Evolutionary conservation across 306 rosid species (phyloP).

Genomic region (Dryas drummondii): DNA sequence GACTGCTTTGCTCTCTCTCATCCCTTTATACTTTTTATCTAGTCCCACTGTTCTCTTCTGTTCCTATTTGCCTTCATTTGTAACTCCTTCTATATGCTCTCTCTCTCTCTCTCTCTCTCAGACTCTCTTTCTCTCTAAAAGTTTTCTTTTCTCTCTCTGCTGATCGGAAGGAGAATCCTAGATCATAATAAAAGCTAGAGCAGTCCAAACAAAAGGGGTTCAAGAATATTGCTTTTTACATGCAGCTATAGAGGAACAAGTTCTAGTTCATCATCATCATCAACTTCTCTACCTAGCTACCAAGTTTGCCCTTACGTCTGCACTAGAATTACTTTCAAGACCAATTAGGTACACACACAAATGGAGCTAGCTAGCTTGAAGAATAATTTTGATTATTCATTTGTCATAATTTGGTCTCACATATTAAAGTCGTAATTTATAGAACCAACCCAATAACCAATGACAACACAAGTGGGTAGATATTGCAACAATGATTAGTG

Average conservation of each 20-base stretch:
- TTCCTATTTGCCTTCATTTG: conserved; percentile 44
- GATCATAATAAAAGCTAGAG: conserved; percentile 28
- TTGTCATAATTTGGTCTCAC: conserved; percentile 33
- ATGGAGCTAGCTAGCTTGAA: conserved; percentile 1
- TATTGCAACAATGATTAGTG: conserved; percentile 31
- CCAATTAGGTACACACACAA: conserved; percentile 10
- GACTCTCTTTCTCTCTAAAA: conserved; percentile 22
- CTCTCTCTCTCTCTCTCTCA: conserved; percentile 25
- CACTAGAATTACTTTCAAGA: conserved; percentile 21
- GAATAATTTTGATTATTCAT: conserved; percentile 12
- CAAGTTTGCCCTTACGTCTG: conserved; percentile 29
- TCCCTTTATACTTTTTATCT: background rate
- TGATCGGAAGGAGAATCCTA: conserved; percentile 51
- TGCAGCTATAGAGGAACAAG: background rate
- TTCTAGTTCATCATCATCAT: background rate
- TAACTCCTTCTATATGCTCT: conserved; percentile 26
- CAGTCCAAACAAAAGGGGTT: conserved; percentile 54
- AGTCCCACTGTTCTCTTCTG: conserved; percentile 22
- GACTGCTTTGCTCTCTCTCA: background rate
- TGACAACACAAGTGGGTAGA: conserved; percentile 30
- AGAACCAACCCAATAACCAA: conserved; percentile 24
- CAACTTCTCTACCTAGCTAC: background rate
- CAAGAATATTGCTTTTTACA: conserved; percentile 43
- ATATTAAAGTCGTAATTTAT: conserved; percentile 8
- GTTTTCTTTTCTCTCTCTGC: conserved; percentile 27